phyloP scores from a whole-genome alignment of 805 yeast species.

The Spathaspora passalidarum region DNA sequence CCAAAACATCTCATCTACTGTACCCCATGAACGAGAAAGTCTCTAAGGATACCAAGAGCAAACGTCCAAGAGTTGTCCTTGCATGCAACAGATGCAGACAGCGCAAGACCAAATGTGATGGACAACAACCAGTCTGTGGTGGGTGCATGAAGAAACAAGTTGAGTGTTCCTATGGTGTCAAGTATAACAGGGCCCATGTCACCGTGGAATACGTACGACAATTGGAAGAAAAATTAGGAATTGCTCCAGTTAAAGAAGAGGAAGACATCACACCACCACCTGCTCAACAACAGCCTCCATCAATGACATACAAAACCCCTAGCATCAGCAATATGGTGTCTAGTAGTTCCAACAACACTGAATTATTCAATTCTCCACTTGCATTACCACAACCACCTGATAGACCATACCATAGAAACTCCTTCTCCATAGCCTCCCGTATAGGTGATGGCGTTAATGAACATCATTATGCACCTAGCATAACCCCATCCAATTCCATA shows the following conservation, averaged over 20 bases:
- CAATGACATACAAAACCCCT: neutral
- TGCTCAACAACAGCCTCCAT: neutral
- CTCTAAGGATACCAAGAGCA: neutral
- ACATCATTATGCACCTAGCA: neutral
- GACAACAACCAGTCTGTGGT: slow-evolving; percentile 9
- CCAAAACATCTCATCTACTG: neutral
- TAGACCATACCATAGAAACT: neutral
- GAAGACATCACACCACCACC: neutral
- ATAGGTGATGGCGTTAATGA: neutral
- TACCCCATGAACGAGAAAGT: neutral
- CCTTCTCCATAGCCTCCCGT: neutral
- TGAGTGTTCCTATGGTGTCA: slow-evolving; percentile 7
- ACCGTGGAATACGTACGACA: slow-evolving; percentile 9
- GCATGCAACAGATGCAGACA: slow-evolving; percentile 13
- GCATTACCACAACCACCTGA: slow-evolving; percentile 3
- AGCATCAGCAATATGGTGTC: slow-evolving; percentile 2
- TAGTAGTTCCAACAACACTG: neutral
- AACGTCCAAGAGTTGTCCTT: slow-evolving; percentile 7
- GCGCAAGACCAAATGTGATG: slow-evolving; percentile 11
- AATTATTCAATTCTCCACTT: neutral
- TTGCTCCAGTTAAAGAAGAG: neutral
- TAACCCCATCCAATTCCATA: slow-evolving; percentile 4
- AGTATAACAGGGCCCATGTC: slow-evolving; percentile 7
- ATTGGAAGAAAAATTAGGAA: slow-evolving; percentile 8
- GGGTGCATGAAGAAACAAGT: slow-evolving; percentile 7